Evolutionary conservation across 1,284 basidiomycete genomes (phyloP).

Genomic region (Moniliophthora roreri): DNA sequence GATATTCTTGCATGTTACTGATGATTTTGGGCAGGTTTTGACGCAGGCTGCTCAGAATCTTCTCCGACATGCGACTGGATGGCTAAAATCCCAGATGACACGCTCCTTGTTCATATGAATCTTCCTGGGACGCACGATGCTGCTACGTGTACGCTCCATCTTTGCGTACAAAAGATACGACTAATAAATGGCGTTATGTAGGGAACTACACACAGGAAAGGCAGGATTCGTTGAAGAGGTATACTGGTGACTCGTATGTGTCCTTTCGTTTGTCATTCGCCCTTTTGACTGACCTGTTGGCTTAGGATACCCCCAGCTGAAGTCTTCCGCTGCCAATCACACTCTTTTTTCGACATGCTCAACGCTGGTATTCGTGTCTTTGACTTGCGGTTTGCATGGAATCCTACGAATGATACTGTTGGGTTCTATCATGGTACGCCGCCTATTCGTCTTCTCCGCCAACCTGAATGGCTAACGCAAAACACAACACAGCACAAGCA

Average conservation of each 20-base stretch:
- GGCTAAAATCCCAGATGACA: conserved; percentile 37
- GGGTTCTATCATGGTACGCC: conserved; percentile 43
- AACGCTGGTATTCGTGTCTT: conserved; percentile 46
- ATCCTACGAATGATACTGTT: conserved; percentile 46
- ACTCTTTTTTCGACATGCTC: conserved; percentile 41
- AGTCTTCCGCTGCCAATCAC: conserved; percentile 41
- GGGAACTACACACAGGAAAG: conserved; percentile 44
- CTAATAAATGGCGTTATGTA: conserved; percentile 14
- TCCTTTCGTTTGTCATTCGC: not conserved
- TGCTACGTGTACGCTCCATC: conserved; percentile 39
- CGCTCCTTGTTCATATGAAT: conserved; percentile 43
- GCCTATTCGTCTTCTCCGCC: not conserved
- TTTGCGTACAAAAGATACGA: too few species aligned
- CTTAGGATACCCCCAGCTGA: conserved; percentile 34
- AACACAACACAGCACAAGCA: conserved; percentile 33
- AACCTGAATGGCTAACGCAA: not conserved
- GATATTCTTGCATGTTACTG: not conserved
- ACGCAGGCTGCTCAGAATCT: conserved; percentile 26
- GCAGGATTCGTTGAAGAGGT: conserved; percentile 36
- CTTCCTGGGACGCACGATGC: conserved; percentile 47
- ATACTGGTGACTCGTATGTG: conserved; percentile 39
- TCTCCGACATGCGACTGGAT: conserved; percentile 42
- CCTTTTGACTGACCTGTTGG: not conserved
- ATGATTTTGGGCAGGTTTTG: conserved; percentile 23
- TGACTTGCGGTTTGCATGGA: conserved; percentile 43